Conservation (phyloP, 768 basidiomycete genomes). For the Amanita inopinata region DNA sequence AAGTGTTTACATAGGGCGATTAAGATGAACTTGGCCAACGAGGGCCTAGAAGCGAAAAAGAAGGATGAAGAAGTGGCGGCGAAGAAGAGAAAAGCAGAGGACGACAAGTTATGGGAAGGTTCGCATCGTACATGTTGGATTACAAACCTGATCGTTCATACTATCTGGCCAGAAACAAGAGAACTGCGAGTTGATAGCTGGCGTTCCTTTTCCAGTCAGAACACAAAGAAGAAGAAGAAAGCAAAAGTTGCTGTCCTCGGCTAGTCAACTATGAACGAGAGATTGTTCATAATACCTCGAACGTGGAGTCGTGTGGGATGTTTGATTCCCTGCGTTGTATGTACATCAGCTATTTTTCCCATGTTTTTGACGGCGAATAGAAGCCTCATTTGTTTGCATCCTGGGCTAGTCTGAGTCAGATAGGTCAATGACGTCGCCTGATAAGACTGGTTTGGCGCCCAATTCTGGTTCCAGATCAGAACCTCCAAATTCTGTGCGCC, state of each 20-base stretch:
- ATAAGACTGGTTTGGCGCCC: slow-evolving; percentile 7
- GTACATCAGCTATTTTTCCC: slow-evolving; percentile 11
- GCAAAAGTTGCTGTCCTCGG: slow-evolving; percentile 57
- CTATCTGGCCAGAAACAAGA: slow-evolving; percentile 41
- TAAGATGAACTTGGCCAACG: slow-evolving; percentile 87
- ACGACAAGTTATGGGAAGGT: slow-evolving; percentile 90
- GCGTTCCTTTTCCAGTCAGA: slow-evolving; percentile 58
- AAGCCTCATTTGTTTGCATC: too few species aligned
- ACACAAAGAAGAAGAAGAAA: slow-evolving; percentile 80
- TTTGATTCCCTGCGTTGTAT: slow-evolving; percentile 7
- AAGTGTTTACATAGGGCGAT: slow-evolving; percentile 45
- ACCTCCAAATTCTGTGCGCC: slow-evolving; percentile 2
- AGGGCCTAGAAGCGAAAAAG: slow-evolving; percentile 86
- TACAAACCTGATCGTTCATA: background rate
- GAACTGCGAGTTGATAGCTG: slow-evolving; percentile 81
- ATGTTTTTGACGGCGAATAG: slow-evolving; percentile 9
- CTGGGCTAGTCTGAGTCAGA: slow-evolving; percentile 35
- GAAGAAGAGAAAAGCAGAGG: slow-evolving; percentile 81
- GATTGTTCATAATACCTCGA: slow-evolving; percentile 11
- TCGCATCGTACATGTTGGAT: slow-evolving; percentile 11
- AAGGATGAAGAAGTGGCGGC: slow-evolving; percentile 77
- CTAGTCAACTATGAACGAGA: slow-evolving; percentile 22
- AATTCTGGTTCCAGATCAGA: background rate
- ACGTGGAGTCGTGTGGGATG: slow-evolving; percentile 1
- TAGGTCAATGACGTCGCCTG: slow-evolving; percentile 48